Base-by-base conservation (phyloP, 2,329 filamentous ascomycete species). In the Phaeophleospora eucalypticola region DNA sequence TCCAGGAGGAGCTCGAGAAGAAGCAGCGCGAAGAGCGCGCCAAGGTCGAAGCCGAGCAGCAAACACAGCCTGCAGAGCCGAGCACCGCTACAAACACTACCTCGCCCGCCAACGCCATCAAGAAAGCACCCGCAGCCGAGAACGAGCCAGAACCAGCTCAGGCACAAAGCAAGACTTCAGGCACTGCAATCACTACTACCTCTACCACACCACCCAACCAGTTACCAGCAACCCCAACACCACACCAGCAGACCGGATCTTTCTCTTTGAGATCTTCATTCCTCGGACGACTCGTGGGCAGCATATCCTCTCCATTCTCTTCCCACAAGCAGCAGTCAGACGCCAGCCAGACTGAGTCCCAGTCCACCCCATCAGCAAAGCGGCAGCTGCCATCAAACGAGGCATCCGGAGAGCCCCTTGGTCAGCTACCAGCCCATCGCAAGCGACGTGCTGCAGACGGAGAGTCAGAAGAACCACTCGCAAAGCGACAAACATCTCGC, bases 371-470 rank as follows among this genome's bases (percentile, higher is more conserved):
- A 29, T 17, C 12, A 33, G 35, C 45, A 40, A 36, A 35, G 41
- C 46, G 45, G 15, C 42, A 43, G 39, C 41, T 39, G 38, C 40
- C 41, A 27, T 29, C 41, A 36, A 36, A 48, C 36, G 36, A 41
- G 27, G 20, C 35, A 38, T 27, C 34, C 20, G 17, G 29, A 36
- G 29, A 37, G 19, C 37, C 19, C 12, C 41, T 55, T 15, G 54
- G 47, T 41, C 38, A 45, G 41, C 42, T 57, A n/a, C 52, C 54
- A 40, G 43, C 45, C n/a, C 53, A 49, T 17, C 54, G 56, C 41
- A 59, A 60, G 51, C 54, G 57, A 14, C 35, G 52, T 29, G 57
- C 57, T 42, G 47, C 52, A 52, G 49, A 29, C 24, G 24, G 12
- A 29, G 24, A 29, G 24, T 12, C n/a, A n/a, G n/a, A n/a, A n/a